Evolutionary conservation across 2,329 filamentous ascomycete genomes (phyloP).

Genomic region (Botrytis pseudocinerea): DNA sequence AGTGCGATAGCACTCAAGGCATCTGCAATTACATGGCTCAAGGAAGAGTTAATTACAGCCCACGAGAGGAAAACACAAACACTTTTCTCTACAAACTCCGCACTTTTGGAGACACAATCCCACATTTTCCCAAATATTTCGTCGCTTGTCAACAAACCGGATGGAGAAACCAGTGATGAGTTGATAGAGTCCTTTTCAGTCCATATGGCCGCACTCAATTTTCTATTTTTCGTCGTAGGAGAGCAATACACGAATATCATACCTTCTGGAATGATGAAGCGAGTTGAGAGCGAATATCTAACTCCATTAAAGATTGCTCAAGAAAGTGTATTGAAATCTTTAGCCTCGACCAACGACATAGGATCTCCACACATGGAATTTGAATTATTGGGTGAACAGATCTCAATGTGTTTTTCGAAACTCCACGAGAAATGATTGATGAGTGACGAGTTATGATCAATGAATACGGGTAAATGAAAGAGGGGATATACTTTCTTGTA

Average conservation of each 20-base stretch:
- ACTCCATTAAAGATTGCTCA: slow-evolving; percentile 53
- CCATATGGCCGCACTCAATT: slow-evolving; percentile 61
- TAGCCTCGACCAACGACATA: slow-evolving; percentile 14
- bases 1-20: slow-evolving; percentile 60
- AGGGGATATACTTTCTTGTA: not conserved
- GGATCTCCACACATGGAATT: slow-evolving; percentile 29
- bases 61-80: slow-evolving; percentile 39
- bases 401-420: slow-evolving; percentile 28
- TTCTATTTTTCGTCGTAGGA: slow-evolving; percentile 57
- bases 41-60: slow-evolving; percentile 57
- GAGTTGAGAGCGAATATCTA: slow-evolving; percentile 60
- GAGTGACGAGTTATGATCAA: slow-evolving; percentile 9
- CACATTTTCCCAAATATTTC: slow-evolving; percentile 59
- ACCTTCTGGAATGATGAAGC: slow-evolving; percentile 56
- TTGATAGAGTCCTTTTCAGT: slow-evolving; percentile 54
- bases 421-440: slow-evolving; percentile 28
- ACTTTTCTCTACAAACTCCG: slow-evolving; percentile 54
- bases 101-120: slow-evolving; percentile 61
- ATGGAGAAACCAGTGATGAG: slow-evolving; percentile 51
- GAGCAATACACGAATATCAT: slow-evolving; percentile 51
- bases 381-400: slow-evolving; percentile 36
- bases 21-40: slow-evolving; percentile 62
- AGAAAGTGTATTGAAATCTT: slow-evolving; percentile 34
- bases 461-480: not conserved
- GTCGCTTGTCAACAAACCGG: slow-evolving; percentile 47